Conservation (phyloP, 139 green algal species). For the Chlorella sp. region DNA sequence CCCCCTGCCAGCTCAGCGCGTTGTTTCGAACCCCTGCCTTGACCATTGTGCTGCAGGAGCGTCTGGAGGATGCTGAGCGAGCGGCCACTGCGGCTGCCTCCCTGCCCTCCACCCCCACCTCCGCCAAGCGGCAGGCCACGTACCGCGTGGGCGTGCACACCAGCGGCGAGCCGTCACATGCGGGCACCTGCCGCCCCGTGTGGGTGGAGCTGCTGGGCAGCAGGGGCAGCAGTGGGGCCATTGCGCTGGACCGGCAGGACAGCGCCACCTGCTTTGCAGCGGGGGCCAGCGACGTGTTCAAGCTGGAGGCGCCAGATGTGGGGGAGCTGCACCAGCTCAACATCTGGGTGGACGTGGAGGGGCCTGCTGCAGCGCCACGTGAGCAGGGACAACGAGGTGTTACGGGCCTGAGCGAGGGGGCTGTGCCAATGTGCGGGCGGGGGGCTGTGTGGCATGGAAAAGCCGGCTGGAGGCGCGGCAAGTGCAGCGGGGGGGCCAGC, state of each 20-base stretch:
- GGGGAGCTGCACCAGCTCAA: constrained; percentile 45
- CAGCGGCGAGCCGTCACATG: constrained; percentile 6
- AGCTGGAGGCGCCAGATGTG: constrained; percentile 36
- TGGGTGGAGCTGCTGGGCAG: constrained; percentile 21
- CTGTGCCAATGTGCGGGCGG: background rate
- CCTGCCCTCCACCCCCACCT: background rate
- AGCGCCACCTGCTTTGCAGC: background rate
- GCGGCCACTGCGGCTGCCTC: background rate
- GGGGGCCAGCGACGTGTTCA: constrained; percentile 39
- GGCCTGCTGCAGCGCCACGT: background rate
- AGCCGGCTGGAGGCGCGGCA: background rate
- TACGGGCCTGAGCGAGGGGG: background rate
- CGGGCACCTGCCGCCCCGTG: constrained; percentile 25
- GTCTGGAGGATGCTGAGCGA: background rate
- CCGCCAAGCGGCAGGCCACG: background rate
- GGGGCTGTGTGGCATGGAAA: background rate
- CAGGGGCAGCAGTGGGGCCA: background rate
- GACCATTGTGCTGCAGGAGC: background rate
- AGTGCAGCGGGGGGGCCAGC: background rate
- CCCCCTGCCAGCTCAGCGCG: no score
- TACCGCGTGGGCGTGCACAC: constrained; percentile 30
- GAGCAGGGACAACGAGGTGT: background rate
- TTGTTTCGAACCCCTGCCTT: no score
- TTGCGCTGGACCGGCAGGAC: background rate
- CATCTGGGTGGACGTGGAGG: constrained; percentile 27